phyloP scores from a whole-genome alignment of 257 asterid genomes.

The Primulina tabacum region DNA sequence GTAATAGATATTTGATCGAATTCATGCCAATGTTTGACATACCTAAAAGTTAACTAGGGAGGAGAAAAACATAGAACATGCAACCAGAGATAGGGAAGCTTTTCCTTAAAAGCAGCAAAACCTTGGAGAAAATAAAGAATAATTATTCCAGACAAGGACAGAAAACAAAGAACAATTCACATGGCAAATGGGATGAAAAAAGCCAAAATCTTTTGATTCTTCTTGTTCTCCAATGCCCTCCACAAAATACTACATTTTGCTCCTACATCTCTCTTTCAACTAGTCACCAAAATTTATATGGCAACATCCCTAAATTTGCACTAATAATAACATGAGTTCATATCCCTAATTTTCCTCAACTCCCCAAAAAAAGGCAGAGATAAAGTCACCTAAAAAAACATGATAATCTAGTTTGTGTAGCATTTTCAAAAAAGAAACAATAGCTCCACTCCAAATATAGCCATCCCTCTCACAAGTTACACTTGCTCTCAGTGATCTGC shows the following conservation, averaged over 20 bases:
- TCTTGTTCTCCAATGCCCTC: constrained; percentile 34
- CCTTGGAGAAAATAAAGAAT: constrained; percentile 31
- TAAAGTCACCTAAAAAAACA: constrained; percentile 19
- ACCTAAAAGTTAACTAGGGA: constrained; percentile 20
- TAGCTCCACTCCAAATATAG: constrained; percentile 23
- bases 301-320: constrained; percentile 20
- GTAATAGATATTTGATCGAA: neutral
- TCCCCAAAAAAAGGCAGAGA: constrained; percentile 17
- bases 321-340: constrained; percentile 23
- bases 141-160: constrained; percentile 39
- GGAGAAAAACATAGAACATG: constrained; percentile 17
- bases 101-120: constrained; percentile 36
- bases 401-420: constrained; percentile 36
- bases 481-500: constrained; percentile 39
- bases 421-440: constrained; percentile 21
- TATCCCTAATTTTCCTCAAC: constrained; percentile 23
- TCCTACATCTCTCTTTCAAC: constrained; percentile 6
- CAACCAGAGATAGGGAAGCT: constrained; percentile 27
- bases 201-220: constrained; percentile 41
- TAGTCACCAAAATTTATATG: constrained; percentile 30
- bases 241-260: constrained; percentile 33
- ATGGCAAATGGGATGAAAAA: constrained; percentile 48
- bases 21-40: constrained; percentile 30
- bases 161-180: constrained; percentile 59
- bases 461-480: constrained; percentile 12